Percentiles rank a stretch among this genome's conserved stretches.
These are phyloP conservation scores for Fusarium decemcellulare DNA, from an alignment of 2,329 filamentous ascomycete species.

Conservation along the genomic window DNA sequence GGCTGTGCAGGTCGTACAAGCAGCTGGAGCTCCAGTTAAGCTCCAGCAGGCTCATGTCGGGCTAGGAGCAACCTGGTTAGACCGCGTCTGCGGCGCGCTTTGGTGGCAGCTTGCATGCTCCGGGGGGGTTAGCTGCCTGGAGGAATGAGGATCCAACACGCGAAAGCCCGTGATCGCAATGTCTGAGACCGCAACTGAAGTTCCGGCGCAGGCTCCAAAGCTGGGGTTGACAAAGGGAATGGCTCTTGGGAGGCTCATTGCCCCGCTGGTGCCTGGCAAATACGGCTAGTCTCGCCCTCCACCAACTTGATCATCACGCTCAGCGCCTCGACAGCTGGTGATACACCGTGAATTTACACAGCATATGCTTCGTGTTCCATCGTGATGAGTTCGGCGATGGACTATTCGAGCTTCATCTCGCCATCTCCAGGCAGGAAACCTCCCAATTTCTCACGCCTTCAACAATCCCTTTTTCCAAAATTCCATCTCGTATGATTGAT, in stretches of 20 bases:
- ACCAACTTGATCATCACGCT: slow-evolving; percentile 22
- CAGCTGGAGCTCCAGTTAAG: slow-evolving; percentile 5
- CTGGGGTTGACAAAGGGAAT: neutral
- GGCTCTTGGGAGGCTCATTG: neutral
- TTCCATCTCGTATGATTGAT: neutral
- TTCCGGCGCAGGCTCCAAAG: neutral
- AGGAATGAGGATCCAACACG: slow-evolving; percentile 27
- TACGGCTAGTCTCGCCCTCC: slow-evolving; percentile 3
- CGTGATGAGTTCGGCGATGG: slow-evolving; percentile 21
- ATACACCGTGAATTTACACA: slow-evolving; percentile 33
- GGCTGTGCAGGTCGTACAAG: neutral
- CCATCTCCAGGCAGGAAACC: slow-evolving; percentile 32
- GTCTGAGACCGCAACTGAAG: neutral
- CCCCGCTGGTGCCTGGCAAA: slow-evolving; percentile 45
- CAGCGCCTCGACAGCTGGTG: slow-evolving; percentile 15
- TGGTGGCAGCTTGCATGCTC: slow-evolving; percentile 9
- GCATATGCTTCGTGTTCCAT: slow-evolving; percentile 6
- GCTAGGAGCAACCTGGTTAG: slow-evolving; percentile 25
- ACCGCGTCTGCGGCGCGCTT: slow-evolving; percentile 32
- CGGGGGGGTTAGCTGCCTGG: slow-evolving; percentile 44
- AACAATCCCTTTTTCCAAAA: neutral
- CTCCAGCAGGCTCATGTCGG: slow-evolving; percentile 14
- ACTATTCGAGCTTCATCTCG: slow-evolving; percentile 9
- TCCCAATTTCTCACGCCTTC: neutral
- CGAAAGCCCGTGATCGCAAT: slow-evolving; percentile 44